A percentile compares a stretch with the other conserved stretches of the same genome.
These are phyloP conservation scores for Geotrichum bryndzae DNA, from an alignment of 1,139 yeast genomes.

Conservation along the genomic window DNA sequence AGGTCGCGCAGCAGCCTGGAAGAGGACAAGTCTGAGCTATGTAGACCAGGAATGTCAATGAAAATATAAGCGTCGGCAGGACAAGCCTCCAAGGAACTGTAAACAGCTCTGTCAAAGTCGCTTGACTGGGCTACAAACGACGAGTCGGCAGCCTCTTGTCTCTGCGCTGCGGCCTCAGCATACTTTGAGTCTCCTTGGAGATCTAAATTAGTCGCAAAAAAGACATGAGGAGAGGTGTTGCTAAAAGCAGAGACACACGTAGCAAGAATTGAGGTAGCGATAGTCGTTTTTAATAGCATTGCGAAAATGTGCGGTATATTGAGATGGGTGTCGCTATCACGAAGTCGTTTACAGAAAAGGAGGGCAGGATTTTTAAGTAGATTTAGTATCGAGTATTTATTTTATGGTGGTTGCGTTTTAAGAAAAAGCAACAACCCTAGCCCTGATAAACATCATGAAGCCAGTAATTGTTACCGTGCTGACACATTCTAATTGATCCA, in stretches of 20 bases:
- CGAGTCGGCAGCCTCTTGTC: conserved; percentile 8
- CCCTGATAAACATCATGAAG: conserved; percentile 6
- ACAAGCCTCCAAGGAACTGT: conserved; percentile 28
- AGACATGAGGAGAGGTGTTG: conserved; percentile 23
- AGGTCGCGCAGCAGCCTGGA: conserved; percentile 26
- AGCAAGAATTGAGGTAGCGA: conserved; percentile 9
- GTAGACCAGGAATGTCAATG: conserved; percentile 35
- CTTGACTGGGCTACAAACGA: conserved; percentile 12
- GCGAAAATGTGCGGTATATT: background rate
- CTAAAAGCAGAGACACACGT: conserved; percentile 23
- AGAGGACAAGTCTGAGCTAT: conserved; percentile 31
- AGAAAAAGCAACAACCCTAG: conserved; percentile 14
- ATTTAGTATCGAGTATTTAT: background rate
- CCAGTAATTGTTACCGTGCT: background rate
- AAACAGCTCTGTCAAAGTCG: conserved; percentile 20
- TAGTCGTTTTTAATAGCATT: conserved; percentile 16
- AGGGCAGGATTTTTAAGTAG: background rate
- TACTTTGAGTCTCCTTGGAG: conserved; percentile 12
- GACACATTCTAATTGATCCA: background rate
- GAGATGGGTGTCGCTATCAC: background rate
- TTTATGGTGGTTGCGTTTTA: conserved; percentile 9
- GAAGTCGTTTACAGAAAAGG: background rate
- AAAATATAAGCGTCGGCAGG: conserved; percentile 37
- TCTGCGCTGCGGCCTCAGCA: conserved; percentile 1
- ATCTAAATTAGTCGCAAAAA: conserved; percentile 12